Base-by-base conservation (phyloP, 768 basidiomycete genomes). In the Austroboletus festivus region DNA sequence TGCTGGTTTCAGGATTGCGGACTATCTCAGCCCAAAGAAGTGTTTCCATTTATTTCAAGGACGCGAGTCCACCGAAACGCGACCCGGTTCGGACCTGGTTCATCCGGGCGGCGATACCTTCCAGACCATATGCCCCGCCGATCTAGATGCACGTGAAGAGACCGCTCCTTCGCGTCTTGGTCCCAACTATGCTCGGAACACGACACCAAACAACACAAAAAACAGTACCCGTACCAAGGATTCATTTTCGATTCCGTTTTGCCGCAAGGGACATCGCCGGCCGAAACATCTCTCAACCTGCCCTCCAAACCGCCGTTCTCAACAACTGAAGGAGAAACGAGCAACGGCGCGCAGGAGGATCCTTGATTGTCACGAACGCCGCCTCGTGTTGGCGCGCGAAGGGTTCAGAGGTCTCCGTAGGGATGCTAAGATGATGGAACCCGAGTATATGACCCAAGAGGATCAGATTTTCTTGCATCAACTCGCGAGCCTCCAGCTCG, bases 381-480 rank as follows among this genome's bases (percentile, higher is more conserved):
- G 57, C 15, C 21, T 26, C 2, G 23, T 20, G 2, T 28, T 34
- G 7, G 45, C 45, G 6, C 37, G 42, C 55, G 18, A 34, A 2
- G n/a, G 21, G 1, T 4, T 67, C n/a, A 5, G 4, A 0, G 11
- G 13, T 19, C 50, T 67, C 3, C 46, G 33, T 0, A 31, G 3
- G 11, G 39, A 62, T 15, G 62, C 63, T 6, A 43, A 60, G 38
- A 1, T 10, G 39, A 67, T 65, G 60, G 23, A 15, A 5, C 42
- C 51, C 2, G 44, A 30, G 4, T 18, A 30, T 13, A 59, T 65
- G 60, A 23, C 39, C 18, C 15, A 19, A 6, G 49, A 61, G 22
- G 65, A 69, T 28, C 42, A 11, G 12, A 54, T 67, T 18, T 65
- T 69, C 37, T 31, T 65, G 46, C 12, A 51, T 40, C 65, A 67